Base-by-base conservation (phyloP, 1,284 basidiomycete genomes). In the Acaromyces ingoldii region DNA sequence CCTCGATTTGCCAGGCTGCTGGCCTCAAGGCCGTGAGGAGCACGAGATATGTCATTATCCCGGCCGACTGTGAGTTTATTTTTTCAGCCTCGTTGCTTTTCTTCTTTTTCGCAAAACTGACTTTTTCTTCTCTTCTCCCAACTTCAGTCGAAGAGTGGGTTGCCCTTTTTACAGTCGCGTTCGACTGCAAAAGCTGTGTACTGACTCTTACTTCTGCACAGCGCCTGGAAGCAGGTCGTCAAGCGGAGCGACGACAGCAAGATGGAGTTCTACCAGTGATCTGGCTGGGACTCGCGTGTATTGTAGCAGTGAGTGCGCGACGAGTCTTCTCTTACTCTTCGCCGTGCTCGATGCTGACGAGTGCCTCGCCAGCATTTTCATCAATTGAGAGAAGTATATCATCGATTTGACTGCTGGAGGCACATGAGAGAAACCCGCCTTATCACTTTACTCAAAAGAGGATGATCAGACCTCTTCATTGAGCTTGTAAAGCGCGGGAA, bases 1-100 rank as follows among this genome's bases (percentile, higher is more conserved):
- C 91, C 3, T 87, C 91, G 0, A 90, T 99, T 68, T 92, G 91
- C 49, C 95, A 99, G 78, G 91, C 90, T 13, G 95, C 95, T 42
- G 95, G 95, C 71, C 80, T 99, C 29, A 93, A 98, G 84, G 93
- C 93, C 63, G 93, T 97, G 28, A 85, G 93, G 56, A 96, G 95
- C 81, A 97, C 97, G 77, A 85, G 95, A 70, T 99, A 98, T 77
- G 71, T 99, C 51, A 93, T 99, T 74, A 81, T 98, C 43, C 93
- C 95, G 0, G 84, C 88, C 28, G 95, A 99, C 82, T 98, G 97
- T 76, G 95, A 98, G 76, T 38, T 7, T 3, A 21, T 11, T 6
- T 21, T 6, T 9, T 34, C 13, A 34, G 19, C 19, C 11, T 40
- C 13, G 7, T 40, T 19, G 28, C 38, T 40, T 19, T 22, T 25